A percentile compares a stretch with the other conserved stretches of the same genome.
phyloP scores from a whole-genome alignment of 352 stramenopile genomes.

The Phytophthora idaei region DNA sequence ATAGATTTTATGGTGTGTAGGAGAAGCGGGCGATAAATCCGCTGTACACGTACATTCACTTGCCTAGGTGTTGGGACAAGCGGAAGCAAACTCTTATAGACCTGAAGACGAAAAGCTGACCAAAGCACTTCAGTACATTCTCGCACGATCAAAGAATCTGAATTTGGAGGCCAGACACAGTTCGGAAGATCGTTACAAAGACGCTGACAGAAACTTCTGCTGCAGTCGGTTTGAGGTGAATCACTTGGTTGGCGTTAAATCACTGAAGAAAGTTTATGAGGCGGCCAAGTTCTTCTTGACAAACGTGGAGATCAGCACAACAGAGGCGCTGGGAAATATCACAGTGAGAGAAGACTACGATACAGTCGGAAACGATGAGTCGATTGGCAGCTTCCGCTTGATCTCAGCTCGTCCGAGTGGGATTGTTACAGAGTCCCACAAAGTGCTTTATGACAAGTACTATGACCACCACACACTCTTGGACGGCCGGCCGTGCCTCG shows the following conservation, averaged over 20 bases:
- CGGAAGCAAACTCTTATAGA: conserved; percentile 19
- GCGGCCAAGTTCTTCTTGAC: conserved; percentile 39
- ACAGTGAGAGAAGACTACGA: conserved; percentile 51
- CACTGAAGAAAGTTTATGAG: conserved; percentile 31
- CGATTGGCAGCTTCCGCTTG: conserved; percentile 34
- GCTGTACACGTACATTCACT: conserved; percentile 14
- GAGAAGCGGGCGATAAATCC: conserved; percentile 7
- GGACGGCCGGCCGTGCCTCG: conserved; percentile 12
- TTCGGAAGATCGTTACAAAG: conserved; percentile 45
- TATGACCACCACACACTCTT: conserved; percentile 17
- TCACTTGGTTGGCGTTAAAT: conserved; percentile 13
- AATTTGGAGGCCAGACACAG: conserved; percentile 32
- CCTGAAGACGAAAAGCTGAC: conserved; percentile 30
- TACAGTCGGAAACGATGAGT: conserved; percentile 21
- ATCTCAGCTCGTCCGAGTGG: conserved; percentile 18
- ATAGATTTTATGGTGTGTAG: neutral
- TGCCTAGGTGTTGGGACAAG: conserved; percentile 18
- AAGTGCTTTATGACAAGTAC: conserved; percentile 35
- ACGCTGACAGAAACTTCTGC: conserved; percentile 33
- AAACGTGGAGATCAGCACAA: conserved; percentile 58
- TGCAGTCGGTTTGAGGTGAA: conserved; percentile 46
- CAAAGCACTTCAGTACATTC: neutral
- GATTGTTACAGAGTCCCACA: conserved; percentile 30
- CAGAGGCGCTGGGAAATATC: conserved; percentile 44
- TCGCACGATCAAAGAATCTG: neutral